Conservation (phyloP, 805 yeast genomes). For the Blastobotrys chiropterorum region DNA sequence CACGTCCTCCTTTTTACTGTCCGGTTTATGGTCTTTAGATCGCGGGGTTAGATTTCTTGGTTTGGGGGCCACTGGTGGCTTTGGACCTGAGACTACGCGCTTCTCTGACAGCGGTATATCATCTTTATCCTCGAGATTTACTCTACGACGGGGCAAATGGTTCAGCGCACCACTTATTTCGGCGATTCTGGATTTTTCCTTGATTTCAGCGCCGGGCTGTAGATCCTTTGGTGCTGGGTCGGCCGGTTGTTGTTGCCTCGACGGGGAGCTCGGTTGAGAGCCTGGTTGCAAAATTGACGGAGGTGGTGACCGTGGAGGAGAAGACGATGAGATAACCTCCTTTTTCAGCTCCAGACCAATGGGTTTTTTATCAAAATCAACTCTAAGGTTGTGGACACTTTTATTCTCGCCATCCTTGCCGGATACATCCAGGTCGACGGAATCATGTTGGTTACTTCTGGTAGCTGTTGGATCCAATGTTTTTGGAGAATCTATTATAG, state of each 20-base stretch:
- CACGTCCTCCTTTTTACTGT: too few species aligned
- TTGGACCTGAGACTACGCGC: not conserved
- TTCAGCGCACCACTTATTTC: not conserved
- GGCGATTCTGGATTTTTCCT: not conserved
- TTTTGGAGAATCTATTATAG: too few species aligned
- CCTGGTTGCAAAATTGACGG: too few species aligned
- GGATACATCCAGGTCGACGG: too few species aligned
- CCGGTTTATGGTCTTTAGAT: not conserved
- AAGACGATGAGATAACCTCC: not conserved
- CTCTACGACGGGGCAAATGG: not conserved
- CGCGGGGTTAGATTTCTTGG: not conserved
- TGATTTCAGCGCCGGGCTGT: not conserved
- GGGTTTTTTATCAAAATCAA: not conserved
- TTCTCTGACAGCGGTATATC: not conserved
- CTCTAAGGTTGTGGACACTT: not conserved
- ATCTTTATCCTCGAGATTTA: not conserved
- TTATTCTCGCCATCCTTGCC: too few species aligned
- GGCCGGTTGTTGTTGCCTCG: not conserved
- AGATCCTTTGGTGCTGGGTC: not conserved
- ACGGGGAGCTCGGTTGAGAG: too few species aligned
- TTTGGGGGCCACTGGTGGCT: conserved; percentile 2
- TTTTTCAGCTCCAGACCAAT: not conserved
- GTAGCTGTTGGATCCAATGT: too few species aligned
- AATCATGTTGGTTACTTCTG: not conserved
- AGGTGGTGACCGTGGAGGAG: not conserved